Evolutionary conservation across 176 grass and related monocot genomes (phyloP).

Genomic region (Musa beccarii): DNA sequence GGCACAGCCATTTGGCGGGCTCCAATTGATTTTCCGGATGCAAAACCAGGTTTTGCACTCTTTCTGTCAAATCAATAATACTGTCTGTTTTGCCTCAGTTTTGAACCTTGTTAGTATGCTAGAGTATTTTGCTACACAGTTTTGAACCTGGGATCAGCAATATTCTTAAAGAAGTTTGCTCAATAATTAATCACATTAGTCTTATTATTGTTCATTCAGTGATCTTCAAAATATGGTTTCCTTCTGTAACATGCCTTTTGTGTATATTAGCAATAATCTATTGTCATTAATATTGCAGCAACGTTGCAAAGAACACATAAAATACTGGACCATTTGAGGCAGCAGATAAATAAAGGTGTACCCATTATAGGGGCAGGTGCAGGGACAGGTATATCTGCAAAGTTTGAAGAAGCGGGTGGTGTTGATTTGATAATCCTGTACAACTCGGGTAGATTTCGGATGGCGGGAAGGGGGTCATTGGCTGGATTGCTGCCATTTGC

Average conservation of each 20-base stretch:
- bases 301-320: slow-evolving; percentile 57
- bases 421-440: slow-evolving; percentile 93
- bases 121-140: too few species aligned
- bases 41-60: slow-evolving; percentile 45
- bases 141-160: too few species aligned
- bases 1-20: slow-evolving; percentile 32
- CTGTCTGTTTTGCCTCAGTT: background rate
- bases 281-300: slow-evolving; percentile 39
- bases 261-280: background rate
- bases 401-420: slow-evolving; percentile 94
- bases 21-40: slow-evolving; percentile 61
- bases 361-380: slow-evolving; percentile 86
- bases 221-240: too few species aligned
- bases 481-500: slow-evolving; percentile 82
- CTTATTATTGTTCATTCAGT: too few species aligned
- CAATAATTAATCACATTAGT: too few species aligned
- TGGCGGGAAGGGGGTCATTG: slow-evolving; percentile 88
- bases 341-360: slow-evolving; percentile 65
- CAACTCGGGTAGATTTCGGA: slow-evolving; percentile 84
- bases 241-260: background rate
- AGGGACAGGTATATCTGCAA: slow-evolving; percentile 89
- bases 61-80: background rate
- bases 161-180: too few species aligned
- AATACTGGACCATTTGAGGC: slow-evolving; percentile 49
- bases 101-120: too few species aligned